A percentile compares a stretch with the other conserved stretches of the same genome.
Evolutionary conservation across 2,329 filamentous ascomycete species (phyloP).

Genomic region (Xylaria sp.): DNA sequence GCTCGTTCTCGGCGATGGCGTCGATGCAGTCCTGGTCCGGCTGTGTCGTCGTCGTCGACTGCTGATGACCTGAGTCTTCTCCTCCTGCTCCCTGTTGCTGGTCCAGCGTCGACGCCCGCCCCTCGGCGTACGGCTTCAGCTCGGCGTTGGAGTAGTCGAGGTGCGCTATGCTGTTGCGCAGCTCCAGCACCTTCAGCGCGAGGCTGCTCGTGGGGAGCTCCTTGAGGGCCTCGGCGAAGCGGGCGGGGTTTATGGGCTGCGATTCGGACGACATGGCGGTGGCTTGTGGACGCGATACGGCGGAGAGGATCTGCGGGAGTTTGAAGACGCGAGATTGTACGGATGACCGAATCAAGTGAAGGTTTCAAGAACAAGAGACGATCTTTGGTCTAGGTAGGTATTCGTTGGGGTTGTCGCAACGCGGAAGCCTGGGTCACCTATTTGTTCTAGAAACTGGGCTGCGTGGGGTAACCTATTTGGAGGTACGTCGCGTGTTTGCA

Average conservation of each 20-base stretch:
- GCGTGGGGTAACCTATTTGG: neutral
- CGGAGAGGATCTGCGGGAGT: neutral
- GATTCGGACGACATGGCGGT: conserved; percentile 63
- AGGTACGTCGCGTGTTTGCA: neutral
- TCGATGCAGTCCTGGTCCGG: conserved; percentile 74
- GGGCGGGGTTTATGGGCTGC: conserved; percentile 61
- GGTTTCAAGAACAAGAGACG: neutral
- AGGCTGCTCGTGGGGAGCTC: conserved; percentile 68
- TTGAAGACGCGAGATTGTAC: neutral
- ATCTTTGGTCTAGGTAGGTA: neutral
- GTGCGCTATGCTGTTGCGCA: conserved; percentile 74
- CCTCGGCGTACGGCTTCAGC: conserved; percentile 68
- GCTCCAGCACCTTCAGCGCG: conserved; percentile 74
- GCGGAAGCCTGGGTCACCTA: too few relatives aligned
- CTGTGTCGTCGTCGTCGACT: conserved; percentile 27
- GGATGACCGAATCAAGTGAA: neutral
- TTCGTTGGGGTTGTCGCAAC: conserved; percentile 27
- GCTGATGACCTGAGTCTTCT: conserved; percentile 20
- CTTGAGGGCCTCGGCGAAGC: conserved; percentile 68
- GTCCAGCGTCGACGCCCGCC: conserved; percentile 40
- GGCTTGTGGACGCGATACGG: neutral
- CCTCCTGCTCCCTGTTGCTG: conserved; percentile 24
- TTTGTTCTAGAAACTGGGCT: too few relatives aligned
- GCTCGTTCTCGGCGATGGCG: conserved; percentile 72
- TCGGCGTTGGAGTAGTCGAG: conserved; percentile 75